These are phyloP conservation scores for Gossypium rotundifolium DNA, from an alignment of 345 rosid species.

Conservation along the genomic window DNA sequence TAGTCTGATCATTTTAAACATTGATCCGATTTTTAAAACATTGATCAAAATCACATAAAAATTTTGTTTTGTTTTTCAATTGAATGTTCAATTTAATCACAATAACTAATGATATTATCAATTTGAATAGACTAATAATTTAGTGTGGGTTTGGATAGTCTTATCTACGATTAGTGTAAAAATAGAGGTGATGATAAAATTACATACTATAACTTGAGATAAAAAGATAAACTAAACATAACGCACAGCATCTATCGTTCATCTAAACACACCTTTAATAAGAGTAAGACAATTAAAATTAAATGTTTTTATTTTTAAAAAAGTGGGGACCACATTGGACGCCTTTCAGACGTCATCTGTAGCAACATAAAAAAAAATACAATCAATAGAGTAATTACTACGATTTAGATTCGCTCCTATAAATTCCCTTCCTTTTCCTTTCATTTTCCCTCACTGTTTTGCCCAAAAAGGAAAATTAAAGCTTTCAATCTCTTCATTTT, in stretches of 20 bases:
- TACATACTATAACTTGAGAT: rapidly evolving
- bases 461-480: neutral
- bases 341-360: slow-evolving; percentile 28
- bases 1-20: too few relatives aligned
- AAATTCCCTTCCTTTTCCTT: slow-evolving; percentile 6
- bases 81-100: too few relatives aligned
- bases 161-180: rapidly evolving
- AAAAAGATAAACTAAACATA: too few relatives aligned
- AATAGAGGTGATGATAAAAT: rapidly evolving
- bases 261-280: rapidly evolving
- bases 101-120: too few relatives aligned
- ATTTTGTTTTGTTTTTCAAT: too few relatives aligned
- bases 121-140: too few relatives aligned
- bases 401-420: slow-evolving; percentile 29
- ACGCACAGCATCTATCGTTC: rapidly evolving
- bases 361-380: slow-evolving; percentile 9
- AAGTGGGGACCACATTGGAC: slow-evolving; percentile 25
- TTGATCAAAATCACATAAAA: too few relatives aligned
- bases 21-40: too few relatives aligned
- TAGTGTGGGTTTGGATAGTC: too few relatives aligned
- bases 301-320: neutral
- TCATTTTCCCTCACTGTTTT: slow-evolving; percentile 1
- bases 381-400: slow-evolving; percentile 24
- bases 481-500: neutral
- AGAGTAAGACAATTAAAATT: too few relatives aligned